Evolutionary conservation across 345 rosid genomes (phyloP).

Genomic region (Gossypium ekmanianum): DNA sequence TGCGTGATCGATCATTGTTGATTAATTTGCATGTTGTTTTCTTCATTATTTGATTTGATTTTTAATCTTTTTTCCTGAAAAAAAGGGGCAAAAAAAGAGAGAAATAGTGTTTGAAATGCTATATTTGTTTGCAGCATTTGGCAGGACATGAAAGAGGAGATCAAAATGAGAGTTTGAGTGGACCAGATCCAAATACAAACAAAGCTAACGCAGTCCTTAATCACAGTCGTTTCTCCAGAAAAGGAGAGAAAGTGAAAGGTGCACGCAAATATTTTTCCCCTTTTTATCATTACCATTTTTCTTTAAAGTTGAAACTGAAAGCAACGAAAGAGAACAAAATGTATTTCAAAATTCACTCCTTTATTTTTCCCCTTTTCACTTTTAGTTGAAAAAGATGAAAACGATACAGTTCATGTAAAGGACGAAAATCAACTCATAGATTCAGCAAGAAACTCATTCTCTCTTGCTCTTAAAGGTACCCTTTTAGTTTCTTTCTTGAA

Average conservation of each 20-base stretch:
- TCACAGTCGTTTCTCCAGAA: constrained; percentile 48
- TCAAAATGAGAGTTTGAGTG: constrained; percentile 46
- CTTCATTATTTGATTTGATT: neutral
- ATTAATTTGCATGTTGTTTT: neutral
- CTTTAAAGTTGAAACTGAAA: neutral
- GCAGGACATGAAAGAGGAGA: constrained; percentile 52
- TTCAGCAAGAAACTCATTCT: constrained; percentile 84
- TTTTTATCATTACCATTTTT: neutral
- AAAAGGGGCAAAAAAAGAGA: neutral
- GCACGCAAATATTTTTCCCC: constrained; percentile 9
- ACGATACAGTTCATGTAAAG: constrained; percentile 27
- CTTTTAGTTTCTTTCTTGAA: neutral
- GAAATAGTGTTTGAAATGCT: neutral
- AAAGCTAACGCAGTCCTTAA: constrained; percentile 41
- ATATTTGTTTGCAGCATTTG: constrained; percentile 43
- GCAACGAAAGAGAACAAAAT: neutral
- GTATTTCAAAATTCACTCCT: neutral
- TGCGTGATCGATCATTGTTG: neutral
- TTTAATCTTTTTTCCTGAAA: neutral
- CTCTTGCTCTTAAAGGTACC: constrained; percentile 60
- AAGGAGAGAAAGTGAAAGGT: constrained; percentile 65
- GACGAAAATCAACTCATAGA: constrained; percentile 47
- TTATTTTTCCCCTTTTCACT: constrained; percentile 22
- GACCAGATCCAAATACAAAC: constrained; percentile 80
- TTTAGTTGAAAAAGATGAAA: constrained; percentile 53